Evolutionary conservation across 140 eudicot genomes (phyloP).

Genomic region (Anethum foeniculum): DNA sequence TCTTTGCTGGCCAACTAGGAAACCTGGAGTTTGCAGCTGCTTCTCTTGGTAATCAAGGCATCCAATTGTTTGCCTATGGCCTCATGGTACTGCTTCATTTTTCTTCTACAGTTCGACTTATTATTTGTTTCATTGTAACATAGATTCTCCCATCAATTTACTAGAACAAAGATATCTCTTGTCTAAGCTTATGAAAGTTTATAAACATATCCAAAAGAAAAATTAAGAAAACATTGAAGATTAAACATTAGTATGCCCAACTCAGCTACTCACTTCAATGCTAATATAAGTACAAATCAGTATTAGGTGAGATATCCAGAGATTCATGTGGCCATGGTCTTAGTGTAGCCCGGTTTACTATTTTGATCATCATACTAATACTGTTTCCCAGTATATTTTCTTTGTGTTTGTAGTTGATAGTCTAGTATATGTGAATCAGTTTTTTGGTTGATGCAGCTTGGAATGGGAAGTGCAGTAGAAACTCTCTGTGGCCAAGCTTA

Average conservation of each 20-base stretch:
- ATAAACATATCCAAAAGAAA: background rate
- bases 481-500: conserved; percentile 62
- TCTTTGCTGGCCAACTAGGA: conserved; percentile 62
- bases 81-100: conserved; percentile 32
- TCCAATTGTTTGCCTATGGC: conserved; percentile 59
- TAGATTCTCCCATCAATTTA: background rate
- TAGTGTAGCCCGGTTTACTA: background rate
- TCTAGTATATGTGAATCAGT: background rate
- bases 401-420: background rate
- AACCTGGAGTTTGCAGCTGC: conserved; percentile 54
- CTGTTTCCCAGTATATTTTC: background rate
- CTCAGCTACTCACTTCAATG: background rate
- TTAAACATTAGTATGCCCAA: background rate
- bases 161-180: background rate
- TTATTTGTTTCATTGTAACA: background rate
- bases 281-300: background rate
- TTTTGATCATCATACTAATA: background rate
- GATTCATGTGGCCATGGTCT: background rate
- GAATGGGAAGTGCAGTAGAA: conserved; percentile 72
- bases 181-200: background rate
- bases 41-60: conserved; percentile 58
- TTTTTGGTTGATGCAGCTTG: conserved; percentile 28
- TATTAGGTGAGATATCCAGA: background rate
- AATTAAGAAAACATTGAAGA: background rate
- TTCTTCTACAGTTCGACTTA: background rate